Conservation (phyloP, 345 rosid species). For the Erysimum cheiranthoides region DNA sequence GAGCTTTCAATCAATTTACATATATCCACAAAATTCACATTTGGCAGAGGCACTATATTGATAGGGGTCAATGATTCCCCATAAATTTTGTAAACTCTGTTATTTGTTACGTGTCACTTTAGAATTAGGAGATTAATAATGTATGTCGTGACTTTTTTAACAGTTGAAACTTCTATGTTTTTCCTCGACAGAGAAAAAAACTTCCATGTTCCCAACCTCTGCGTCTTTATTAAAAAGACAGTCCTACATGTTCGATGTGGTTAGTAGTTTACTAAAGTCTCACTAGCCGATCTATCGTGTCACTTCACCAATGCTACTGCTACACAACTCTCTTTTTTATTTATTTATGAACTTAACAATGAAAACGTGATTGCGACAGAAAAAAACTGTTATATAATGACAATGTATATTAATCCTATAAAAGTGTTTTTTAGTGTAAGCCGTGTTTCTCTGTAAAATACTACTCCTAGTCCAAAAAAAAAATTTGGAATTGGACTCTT, state of each 20-base stretch:
- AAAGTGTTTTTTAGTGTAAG: too few species aligned
- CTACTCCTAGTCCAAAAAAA: too few species aligned
- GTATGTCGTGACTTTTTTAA: not conserved
- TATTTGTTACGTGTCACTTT: not conserved
- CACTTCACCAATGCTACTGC: not conserved
- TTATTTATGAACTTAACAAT: not conserved
- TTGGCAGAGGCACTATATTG: too few species aligned
- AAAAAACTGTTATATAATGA: not conserved
- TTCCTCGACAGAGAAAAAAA: not conserved
- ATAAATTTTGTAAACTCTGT: too few species aligned
- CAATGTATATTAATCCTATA: too few species aligned
- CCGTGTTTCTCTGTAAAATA: too few species aligned
- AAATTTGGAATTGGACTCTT: too few species aligned
- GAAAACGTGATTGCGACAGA: not conserved
- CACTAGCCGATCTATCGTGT: slow-evolving; percentile 23
- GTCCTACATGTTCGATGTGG: not conserved
- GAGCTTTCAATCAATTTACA: too few species aligned
- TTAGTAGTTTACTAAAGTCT: not conserved
- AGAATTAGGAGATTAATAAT: slow-evolving; percentile 1
- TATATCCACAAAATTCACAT: too few species aligned
- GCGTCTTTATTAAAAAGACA: not conserved
- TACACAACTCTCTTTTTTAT: not conserved
- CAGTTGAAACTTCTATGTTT: slow-evolving; percentile 4
- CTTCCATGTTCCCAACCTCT: slow-evolving; percentile 2
- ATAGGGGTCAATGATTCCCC: too few species aligned